These are phyloP conservation scores for Gnetum montanum DNA, from an alignment of 75 land plant genomes.

Conservation along the genomic window DNA sequence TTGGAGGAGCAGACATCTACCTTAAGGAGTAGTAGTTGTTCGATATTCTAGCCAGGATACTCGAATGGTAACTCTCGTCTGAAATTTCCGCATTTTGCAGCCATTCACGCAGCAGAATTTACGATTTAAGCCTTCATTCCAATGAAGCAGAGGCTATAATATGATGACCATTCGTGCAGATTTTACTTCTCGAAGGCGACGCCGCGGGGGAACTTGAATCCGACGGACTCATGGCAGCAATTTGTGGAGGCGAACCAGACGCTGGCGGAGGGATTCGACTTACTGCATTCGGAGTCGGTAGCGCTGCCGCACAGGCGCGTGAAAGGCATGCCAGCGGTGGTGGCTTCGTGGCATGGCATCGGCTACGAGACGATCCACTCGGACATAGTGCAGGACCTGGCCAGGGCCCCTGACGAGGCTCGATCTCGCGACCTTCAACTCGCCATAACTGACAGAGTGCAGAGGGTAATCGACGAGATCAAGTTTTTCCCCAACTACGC, in stretches of 20 bases:
- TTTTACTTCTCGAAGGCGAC: slow-evolving; percentile 16
- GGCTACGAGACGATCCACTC: slow-evolving; percentile 32
- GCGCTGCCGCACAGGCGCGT: slow-evolving; percentile 28
- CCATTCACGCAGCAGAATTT: too few relatives aligned
- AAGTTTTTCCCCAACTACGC: slow-evolving; percentile 28
- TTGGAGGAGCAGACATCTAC: too few relatives aligned
- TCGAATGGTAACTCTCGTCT: too few relatives aligned
- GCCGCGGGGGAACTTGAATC: slow-evolving; percentile 12
- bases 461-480: slow-evolving; percentile 28
- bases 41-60: too few relatives aligned
- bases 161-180: too few relatives aligned
- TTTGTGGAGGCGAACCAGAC: slow-evolving; percentile 10
- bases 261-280: slow-evolving; percentile 12
- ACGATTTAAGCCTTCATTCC: too few relatives aligned
- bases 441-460: slow-evolving; percentile 18
- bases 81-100: too few relatives aligned
- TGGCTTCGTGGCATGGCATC: slow-evolving; percentile 38
- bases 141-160: too few relatives aligned
- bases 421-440: slow-evolving; percentile 14
- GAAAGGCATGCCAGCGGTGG: slow-evolving; percentile 5
- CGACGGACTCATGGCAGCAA: slow-evolving; percentile 17
- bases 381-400: slow-evolving; percentile 39
- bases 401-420: slow-evolving; percentile 14
- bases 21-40: too few relatives aligned
- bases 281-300: slow-evolving; percentile 29